These are phyloP conservation scores for Mortierella hygrophila DNA, from an alignment of 192 early-diverging fungal species.

Conservation along the genomic window DNA sequence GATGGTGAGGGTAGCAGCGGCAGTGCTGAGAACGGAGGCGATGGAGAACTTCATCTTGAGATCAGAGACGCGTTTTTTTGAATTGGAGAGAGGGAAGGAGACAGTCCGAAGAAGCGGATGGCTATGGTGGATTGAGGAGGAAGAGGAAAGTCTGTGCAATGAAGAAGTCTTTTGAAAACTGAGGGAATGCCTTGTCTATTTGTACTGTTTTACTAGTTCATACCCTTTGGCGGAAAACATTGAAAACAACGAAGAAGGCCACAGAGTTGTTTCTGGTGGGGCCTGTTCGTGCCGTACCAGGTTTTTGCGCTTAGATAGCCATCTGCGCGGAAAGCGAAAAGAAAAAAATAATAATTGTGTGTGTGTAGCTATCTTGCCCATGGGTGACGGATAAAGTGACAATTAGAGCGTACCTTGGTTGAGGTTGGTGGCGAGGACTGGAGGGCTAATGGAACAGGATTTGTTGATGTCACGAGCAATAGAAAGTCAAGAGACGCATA, in stretches of 20 bases:
- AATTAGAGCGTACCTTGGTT: not conserved
- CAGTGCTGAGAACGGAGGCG: slow-evolving; percentile 4
- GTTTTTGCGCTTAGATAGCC: not conserved
- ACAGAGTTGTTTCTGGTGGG: not conserved
- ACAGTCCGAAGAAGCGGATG: not conserved
- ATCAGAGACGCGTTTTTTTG: not conserved
- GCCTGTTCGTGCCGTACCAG: not conserved
- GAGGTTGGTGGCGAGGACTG: not conserved
- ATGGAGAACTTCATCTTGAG: slow-evolving; percentile 15
- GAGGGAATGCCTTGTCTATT: not conserved
- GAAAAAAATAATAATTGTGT: not conserved
- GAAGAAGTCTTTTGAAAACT: not conserved
- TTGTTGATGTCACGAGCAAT: not conserved
- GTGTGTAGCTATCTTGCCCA: not conserved
- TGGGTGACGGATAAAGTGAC: slow-evolving; percentile 1
- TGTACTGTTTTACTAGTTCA: not conserved
- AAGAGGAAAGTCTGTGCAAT: not conserved
- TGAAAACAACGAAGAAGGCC: not conserved
- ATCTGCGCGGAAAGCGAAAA: not conserved
- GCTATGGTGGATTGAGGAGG: not conserved
- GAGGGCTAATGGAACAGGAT: not conserved
- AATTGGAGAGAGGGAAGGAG: not conserved
- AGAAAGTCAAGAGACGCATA: not conserved
- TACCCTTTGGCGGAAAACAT: not conserved
- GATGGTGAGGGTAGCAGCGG: not conserved